A percentile compares a stretch with the other conserved stretches of the same genome.
phyloP scores from a whole-genome alignment of 257 asterid species.

The Schizonepeta tenuifolia region DNA sequence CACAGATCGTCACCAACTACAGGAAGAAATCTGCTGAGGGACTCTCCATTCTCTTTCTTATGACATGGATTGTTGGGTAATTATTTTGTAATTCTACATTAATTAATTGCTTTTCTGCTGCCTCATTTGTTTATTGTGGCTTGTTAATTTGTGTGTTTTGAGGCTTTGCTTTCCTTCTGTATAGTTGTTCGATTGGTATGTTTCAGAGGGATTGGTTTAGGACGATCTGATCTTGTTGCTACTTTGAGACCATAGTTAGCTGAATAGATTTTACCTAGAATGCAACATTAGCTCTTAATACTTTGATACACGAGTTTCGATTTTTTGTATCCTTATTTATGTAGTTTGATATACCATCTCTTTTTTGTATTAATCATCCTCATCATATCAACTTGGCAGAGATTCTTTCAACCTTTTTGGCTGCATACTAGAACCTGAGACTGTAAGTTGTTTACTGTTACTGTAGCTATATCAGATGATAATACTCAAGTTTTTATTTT shows the following conservation, averaged over 20 bases:
- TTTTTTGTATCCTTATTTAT: not conserved
- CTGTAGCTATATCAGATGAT: constrained; percentile 14
- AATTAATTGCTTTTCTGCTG: not conserved
- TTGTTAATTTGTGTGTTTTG: not conserved
- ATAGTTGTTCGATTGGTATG: not conserved
- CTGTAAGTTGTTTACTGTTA: constrained; percentile 48
- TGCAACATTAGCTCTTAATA: not conserved
- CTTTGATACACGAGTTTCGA: not conserved
- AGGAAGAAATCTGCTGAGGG: constrained; percentile 62
- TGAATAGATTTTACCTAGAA: not conserved
- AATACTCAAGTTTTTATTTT: not conserved
- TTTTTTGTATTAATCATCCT: not conserved
- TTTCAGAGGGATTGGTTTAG: constrained; percentile 6
- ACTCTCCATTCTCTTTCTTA: constrained; percentile 57
- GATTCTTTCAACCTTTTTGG: constrained; percentile 67
- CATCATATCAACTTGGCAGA: constrained; percentile 47
- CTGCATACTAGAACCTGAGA: constrained; percentile 74
- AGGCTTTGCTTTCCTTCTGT: not conserved
- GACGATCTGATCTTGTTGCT: not conserved
- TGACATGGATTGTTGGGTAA: constrained; percentile 82
- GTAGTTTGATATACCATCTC: not conserved
- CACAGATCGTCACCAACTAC: constrained; percentile 70
- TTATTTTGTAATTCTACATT: too few relatives aligned
- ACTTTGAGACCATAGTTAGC: not conserved
- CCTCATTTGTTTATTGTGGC: not conserved